Base-by-base conservation (phyloP, 73 alveolate genomes). In the Symbiodinium pilosum region DNA sequence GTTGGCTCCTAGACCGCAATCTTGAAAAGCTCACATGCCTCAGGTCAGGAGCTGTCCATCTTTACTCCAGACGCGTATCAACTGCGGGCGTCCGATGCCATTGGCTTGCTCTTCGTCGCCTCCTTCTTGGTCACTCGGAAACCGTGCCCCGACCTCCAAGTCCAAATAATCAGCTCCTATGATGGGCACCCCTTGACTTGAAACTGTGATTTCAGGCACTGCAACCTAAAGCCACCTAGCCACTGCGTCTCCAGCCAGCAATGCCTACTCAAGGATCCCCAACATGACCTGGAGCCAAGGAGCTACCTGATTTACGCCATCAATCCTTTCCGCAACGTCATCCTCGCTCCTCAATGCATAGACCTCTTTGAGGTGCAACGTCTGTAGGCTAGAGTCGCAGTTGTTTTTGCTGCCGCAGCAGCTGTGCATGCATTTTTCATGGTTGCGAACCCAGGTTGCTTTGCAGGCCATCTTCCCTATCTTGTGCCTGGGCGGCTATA, bases 11-110 rank as follows among this genome's bases (percentile, higher is more conserved):
- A 34, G 4, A 34, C 30, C 30, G 36, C n/a, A 34, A 4, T 8
- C 34, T 59, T 8, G 38, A 34, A 14, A 8, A 20, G 77, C 77
- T 8, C 77, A 14, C 9, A 59, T 28, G 21, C 7, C 43, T 26
- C n/a, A 88, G 95, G 95, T 91, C 96, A 91, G 77, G 96, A 91
- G 54, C 51, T 39, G 81, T 91, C 96, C 54, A 91, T 91, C 42
- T 91, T 91, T 75, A 91, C 96, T 2, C 96, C 96, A 6, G 30
- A 26, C 36, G 96, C 96, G 52, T 91, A 64, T 51, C 30, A n/a
- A 34, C 40, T 91, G 39, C 96, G 88, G 4, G 47, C 88, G 88
- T 4, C 26, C 24, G 96, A 91, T 43, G n/a, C 40, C 38, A 83
- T 32, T 4, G 95, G 86, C 14, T 47, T 88, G 68, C 44, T 41